A percentile compares a stretch with the other conserved stretches of the same genome.
Evolutionary conservation across 345 rosid species (phyloP).

Genomic region (Physaria fendleri): DNA sequence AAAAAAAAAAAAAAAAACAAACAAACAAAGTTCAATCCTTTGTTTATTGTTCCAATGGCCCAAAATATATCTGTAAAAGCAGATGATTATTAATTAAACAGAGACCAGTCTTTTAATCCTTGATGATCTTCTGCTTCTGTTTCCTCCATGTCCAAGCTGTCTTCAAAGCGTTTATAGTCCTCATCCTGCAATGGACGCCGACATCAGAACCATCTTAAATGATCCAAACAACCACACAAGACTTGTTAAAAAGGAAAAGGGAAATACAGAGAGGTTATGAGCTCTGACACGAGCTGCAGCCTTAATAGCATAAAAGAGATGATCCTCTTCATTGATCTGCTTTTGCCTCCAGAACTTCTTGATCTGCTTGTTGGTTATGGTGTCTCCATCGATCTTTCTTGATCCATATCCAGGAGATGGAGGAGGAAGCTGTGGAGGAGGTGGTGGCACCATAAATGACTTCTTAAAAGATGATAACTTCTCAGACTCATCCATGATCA

Average conservation of each 20-base stretch:
- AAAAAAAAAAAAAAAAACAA: no score
- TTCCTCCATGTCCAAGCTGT: constrained; percentile 45
- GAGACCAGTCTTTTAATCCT: constrained; percentile 79
- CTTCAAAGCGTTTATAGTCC: constrained; percentile 54
- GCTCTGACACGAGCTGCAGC: constrained; percentile 80
- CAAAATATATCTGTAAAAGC: background rate
- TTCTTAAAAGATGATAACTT: constrained; percentile 17
- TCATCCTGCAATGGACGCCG: constrained; percentile 39
- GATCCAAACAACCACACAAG: background rate
- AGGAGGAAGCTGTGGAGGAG: constrained; percentile 46
- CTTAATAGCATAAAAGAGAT: constrained; percentile 82
- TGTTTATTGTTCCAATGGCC: background rate
- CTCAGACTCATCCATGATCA: constrained; percentile 24
- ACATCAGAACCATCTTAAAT: background rate
- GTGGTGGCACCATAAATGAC: constrained; percentile 27
- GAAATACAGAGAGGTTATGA: constrained; percentile 61
- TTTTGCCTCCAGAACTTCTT: constrained; percentile 78
- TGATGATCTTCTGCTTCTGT: constrained; percentile 37
- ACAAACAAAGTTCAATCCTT: constrained; percentile 1
- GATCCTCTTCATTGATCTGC: constrained; percentile 67
- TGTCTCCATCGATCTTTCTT: constrained; percentile 29
- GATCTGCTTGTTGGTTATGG: constrained; percentile 73
- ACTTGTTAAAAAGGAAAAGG: background rate
- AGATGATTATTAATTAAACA: background rate
- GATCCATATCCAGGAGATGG: constrained; percentile 41